These are phyloP conservation scores for Fusarium udum DNA, from an alignment of 2,329 filamentous ascomycete species.

Conservation along the genomic window DNA sequence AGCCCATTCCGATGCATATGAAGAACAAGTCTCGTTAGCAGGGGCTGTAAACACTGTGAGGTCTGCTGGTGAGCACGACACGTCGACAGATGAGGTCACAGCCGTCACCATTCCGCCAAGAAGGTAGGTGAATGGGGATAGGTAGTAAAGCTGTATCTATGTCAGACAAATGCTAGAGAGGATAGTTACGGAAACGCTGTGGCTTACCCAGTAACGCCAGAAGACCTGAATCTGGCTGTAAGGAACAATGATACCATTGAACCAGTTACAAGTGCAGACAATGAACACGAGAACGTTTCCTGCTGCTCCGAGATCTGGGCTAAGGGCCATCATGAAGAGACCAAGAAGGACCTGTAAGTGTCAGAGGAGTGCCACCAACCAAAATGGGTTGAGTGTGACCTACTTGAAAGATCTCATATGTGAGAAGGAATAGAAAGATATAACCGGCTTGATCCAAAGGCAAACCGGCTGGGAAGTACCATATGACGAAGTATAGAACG, in stretches of 20 bases:
- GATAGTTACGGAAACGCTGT: no score
- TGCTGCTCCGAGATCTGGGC: neutral
- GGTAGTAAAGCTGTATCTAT: neutral
- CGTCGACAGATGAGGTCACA: neutral
- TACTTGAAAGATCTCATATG: neutral
- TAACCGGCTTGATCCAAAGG: neutral
- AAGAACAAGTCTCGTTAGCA: neutral
- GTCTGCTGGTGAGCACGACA: neutral
- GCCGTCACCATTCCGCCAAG: neutral
- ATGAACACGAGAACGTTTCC: neutral
- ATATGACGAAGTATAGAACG: neutral
- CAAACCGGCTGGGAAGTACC: neutral
- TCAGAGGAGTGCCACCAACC: neutral
- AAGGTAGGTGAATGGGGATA: neutral
- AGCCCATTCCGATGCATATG: neutral
- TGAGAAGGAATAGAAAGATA: neutral
- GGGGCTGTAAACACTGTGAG: neutral
- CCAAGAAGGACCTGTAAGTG: neutral
- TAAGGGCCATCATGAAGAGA: neutral
- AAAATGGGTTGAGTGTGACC: accelerated
- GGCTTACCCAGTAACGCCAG: neutral
- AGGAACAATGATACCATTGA: neutral
- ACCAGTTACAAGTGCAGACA: neutral
- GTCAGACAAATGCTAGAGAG: neutral
- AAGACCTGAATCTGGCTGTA: neutral